Evolutionary conservation across 495 filamentous ascomycete genomes (phyloP), one percentile per base, ranked within the genome.

Genomic region (Lophium mytilinum): DNA sequence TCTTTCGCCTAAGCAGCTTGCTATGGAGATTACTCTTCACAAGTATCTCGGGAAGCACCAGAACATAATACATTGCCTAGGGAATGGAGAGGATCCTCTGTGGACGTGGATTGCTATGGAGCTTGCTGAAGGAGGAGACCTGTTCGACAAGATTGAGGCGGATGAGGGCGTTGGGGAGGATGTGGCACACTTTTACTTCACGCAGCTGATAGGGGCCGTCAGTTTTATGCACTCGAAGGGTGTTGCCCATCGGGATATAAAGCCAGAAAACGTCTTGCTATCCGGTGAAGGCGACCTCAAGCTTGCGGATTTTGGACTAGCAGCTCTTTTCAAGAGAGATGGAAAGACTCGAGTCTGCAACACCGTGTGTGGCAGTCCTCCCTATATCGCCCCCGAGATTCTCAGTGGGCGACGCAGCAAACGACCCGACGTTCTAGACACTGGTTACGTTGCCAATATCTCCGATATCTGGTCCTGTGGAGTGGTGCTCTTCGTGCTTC

Each of bases 31-130:
- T 35, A 88, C 85, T 9, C 80, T 97, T 8, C 93, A 99, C 72
- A 82, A 80, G 37, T 83, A 90, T 65, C 84, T 96, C 45, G 87
- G 87, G 37, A 85, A 88, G 56, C 93, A 99, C 68, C 79, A 83
- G 45, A 96, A 97, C 70, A 85, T 99, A 52, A 95, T 99, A 61
- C 83, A 87, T 64, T 96, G 89, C 77, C 91, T 91, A 62, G 82
- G 84, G 35, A 85, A 82, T 3, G 93, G 89, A 50, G 90, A 96
- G 69, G 91, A 99, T 67, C 68, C 75, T 2, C 72, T 84, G n/a
- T 99, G 94, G 94, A 79, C 83, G 63, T 99, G 92, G 92, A 95
- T 99, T 65, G 90, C 89, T 12, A 96, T 99, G 90, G 93, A 99
- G 69, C 83, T 89, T 63, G 93, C 93, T 42, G 89, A 92, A 59